Evolutionary conservation across 2,329 filamentous ascomycete genomes (phyloP).

Genomic region (Penicillium concentricum): DNA sequence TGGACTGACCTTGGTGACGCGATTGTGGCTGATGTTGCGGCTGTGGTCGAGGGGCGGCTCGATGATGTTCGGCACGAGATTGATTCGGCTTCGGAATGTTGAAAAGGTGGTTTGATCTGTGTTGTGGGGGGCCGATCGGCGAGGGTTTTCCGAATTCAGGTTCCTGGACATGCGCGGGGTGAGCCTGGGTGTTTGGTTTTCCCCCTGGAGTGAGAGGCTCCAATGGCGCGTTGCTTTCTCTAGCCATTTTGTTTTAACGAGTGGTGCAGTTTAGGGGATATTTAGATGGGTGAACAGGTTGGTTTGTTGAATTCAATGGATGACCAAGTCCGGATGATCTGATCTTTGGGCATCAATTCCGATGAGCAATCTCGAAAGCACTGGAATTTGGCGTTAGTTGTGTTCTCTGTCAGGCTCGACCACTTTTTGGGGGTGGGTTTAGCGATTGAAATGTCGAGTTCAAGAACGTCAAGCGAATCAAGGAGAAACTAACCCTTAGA

Average conservation of each 20-base stretch:
- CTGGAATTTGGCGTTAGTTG: conserved; percentile 1
- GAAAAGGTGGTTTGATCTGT: conserved; percentile 49
- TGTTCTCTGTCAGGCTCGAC: neutral
- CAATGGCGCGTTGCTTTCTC: conserved; percentile 50
- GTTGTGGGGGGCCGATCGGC: conserved; percentile 49
- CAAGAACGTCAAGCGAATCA: neutral
- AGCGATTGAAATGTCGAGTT: neutral
- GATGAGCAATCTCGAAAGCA: neutral
- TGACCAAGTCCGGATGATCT: neutral
- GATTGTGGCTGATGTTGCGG: conserved; percentile 12
- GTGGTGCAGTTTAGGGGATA: conserved; percentile 17
- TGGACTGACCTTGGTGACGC: conserved; percentile 11
- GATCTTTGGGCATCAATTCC: neutral
- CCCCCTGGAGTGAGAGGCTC: conserved; percentile 34
- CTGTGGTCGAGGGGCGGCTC: conserved; percentile 29
- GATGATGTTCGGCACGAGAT: conserved; percentile 52
- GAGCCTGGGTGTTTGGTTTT: conserved; percentile 36
- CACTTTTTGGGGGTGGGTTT: neutral
- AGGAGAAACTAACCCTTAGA: neutral
- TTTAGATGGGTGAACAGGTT: neutral
- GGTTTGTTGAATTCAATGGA: neutral
- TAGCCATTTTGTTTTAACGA: conserved; percentile 44
- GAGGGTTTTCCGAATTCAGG: conserved; percentile 61
- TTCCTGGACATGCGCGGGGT: conserved; percentile 37
- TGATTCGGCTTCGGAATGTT: conserved; percentile 53